These are phyloP conservation scores for Agaricales sp. DNA, from an alignment of 1,284 basidiomycete species.

Conservation along the genomic window DNA sequence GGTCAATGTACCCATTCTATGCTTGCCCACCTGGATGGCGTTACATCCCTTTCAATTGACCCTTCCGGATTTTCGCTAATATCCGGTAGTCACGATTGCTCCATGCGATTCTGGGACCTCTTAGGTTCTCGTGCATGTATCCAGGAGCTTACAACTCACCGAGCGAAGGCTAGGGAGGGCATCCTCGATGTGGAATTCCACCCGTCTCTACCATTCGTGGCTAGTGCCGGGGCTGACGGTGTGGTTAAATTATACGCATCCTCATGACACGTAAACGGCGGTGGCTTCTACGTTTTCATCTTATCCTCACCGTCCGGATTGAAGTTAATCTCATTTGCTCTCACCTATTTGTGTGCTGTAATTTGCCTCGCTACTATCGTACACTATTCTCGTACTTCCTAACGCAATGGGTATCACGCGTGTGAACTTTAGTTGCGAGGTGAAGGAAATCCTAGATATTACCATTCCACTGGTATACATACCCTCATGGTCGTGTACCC, in stretches of 20 bases:
- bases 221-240: slow-evolving; percentile 92
- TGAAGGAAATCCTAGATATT: too few species aligned
- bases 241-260: slow-evolving; percentile 84
- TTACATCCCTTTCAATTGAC: slow-evolving; percentile 87
- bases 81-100: slow-evolving; percentile 90
- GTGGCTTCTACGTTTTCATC: too few species aligned
- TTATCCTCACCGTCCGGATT: too few species aligned
- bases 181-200: slow-evolving; percentile 85
- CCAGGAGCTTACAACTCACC: slow-evolving; percentile 85
- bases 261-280: slow-evolving; percentile 22
- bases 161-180: slow-evolving; percentile 84
- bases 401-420: too few species aligned
- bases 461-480: too few species aligned
- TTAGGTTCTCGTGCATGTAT: slow-evolving; percentile 72
- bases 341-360: too few species aligned
- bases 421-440: too few species aligned
- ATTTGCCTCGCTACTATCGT: too few species aligned
- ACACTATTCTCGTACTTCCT: too few species aligned
- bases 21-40: slow-evolving; percentile 84
- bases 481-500: too few species aligned
- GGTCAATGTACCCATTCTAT: slow-evolving; percentile 84
- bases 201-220: slow-evolving; percentile 78
- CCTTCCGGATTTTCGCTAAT: slow-evolving; percentile 80
- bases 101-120: slow-evolving; percentile 91
- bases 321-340: too few species aligned